Evolutionary conservation across 805 yeast species (phyloP), one percentile per base, ranked within the genome.

Genomic region (Lipomyces oligophaga): DNA sequence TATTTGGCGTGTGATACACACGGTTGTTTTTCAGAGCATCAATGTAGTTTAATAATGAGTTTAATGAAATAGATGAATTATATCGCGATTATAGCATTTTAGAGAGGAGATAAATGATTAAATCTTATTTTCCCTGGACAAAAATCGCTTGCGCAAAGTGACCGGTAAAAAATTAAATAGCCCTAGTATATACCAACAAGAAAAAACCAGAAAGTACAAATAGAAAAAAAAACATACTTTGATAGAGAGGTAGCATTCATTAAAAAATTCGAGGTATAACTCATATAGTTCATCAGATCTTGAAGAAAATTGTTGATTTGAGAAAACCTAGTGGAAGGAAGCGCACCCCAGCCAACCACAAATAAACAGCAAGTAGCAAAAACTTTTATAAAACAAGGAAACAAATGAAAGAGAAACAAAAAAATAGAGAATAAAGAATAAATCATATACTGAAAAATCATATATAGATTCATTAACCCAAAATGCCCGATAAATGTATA

Each of bases 251-350:
- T 13, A 18, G 10, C 18, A 7, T 18, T n/a, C n/a, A n/a, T n/a
- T n/a, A n/a, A 24, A 22, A 24, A 16, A 24, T 18, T 33, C 19
- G 41, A 38, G 30, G 41, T 38, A 34, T 28, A 18, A 27, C 30
- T 31, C 34, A 38, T n/a, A n/a, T n/a, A n/a, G n/a, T 18, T 11
- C 24, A 19, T 11, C 13, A 22, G 11, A 38, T 16, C 28, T 34
- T 34, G 13, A 28, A 7, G 19, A 31, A 40, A 40, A 36, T 40
- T 40, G n/a, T n/a, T n/a, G n/a, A n/a, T n/a, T 40, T 40, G 37
- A 22, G n/a, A 32, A 40, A 22, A 40, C 43, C 36, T 26, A 24
- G 35, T n/a, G n/a, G n/a, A n/a, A n/a, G n/a, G n/a, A n/a, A n/a
- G n/a, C n/a, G n/a, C n/a, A n/a, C n/a, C n/a, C n/a, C n/a, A n/a